Evolutionary conservation across 352 stramenopile species (phyloP).

Genomic region (Globisporangium spiculum): DNA sequence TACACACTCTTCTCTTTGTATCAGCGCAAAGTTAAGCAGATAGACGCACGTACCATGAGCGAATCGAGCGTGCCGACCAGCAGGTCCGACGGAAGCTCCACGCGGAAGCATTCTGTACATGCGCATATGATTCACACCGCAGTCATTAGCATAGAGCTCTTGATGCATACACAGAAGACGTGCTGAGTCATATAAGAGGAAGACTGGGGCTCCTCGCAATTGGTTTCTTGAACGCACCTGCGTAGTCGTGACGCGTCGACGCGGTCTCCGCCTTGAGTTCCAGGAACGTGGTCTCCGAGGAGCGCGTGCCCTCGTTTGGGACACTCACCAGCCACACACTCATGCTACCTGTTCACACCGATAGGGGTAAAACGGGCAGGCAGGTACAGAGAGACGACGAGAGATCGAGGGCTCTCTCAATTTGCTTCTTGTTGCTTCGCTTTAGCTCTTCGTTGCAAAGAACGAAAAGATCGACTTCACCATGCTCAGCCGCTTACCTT

Average conservation of each 20-base stretch:
- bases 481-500: background rate
- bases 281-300: constrained; percentile 81
- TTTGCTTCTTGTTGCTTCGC: constrained; percentile 3
- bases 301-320: constrained; percentile 80
- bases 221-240: constrained; percentile 13
- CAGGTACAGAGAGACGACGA: constrained; percentile 1
- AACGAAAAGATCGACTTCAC: constrained; percentile 19
- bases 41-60: constrained; percentile 83
- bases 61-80: constrained; percentile 97
- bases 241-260: constrained; percentile 79
- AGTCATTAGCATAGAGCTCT: background rate
- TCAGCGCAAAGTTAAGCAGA: background rate
- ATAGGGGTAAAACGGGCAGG: background rate
- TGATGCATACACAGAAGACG: background rate
- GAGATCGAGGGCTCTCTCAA: background rate
- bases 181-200: background rate
- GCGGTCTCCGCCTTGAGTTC: constrained; percentile 84
- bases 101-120: constrained; percentile 64
- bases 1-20: background rate
- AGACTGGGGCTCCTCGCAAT: too few relatives aligned
- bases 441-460: constrained; percentile 13
- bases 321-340: constrained; percentile 80
- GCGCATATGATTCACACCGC: background rate
- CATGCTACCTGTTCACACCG: constrained; percentile 6
- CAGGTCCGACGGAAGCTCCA: constrained; percentile 92